Evolutionary conservation across 2,329 filamentous ascomycete species (phyloP).

Genomic region (Pezicula neosporulosa): DNA sequence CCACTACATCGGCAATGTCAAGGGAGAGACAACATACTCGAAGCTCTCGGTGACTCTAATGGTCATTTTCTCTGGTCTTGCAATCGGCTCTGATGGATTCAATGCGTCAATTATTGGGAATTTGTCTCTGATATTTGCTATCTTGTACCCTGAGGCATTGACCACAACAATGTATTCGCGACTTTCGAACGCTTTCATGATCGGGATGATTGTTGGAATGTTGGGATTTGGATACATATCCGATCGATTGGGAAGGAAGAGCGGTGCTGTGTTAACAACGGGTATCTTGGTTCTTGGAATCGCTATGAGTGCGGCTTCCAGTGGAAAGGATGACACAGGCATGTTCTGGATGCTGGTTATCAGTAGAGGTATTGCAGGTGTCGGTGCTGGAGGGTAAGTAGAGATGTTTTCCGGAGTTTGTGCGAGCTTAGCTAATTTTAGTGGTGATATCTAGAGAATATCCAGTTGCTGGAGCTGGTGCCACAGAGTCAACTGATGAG

Average conservation of each 20-base stretch:
- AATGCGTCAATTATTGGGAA: conserved; percentile 43
- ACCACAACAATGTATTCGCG: conserved; percentile 43
- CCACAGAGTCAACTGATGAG: conserved; percentile 51
- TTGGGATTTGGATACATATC: conserved; percentile 47
- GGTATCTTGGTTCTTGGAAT: conserved; percentile 28
- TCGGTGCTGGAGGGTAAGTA: conserved; percentile 33
- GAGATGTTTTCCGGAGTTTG: no score
- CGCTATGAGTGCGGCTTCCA: conserved; percentile 31
- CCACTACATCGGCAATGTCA: conserved; percentile 4
- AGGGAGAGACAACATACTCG: conserved; percentile 27
- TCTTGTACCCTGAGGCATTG: conserved; percentile 38
- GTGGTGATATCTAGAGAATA: conserved; percentile 36
- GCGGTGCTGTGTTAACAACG: no score
- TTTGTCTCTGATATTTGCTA: conserved; percentile 35
- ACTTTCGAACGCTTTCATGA: conserved; percentile 51
- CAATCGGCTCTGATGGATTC: conserved; percentile 43
- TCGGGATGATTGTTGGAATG: conserved; percentile 55
- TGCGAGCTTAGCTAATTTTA: neutral
- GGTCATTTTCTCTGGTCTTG: conserved; percentile 42
- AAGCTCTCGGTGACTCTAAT: conserved; percentile 39
- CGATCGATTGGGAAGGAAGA: conserved; percentile 29
- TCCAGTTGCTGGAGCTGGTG: conserved; percentile 45
- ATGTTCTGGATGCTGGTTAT: conserved; percentile 38
- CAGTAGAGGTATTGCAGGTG: conserved; percentile 38
- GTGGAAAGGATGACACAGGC: conserved; percentile 28